These are phyloP conservation scores for Penicillium psychrofluorescens DNA, from an alignment of 495 filamentous ascomycete genomes.

Conservation along the genomic window DNA sequence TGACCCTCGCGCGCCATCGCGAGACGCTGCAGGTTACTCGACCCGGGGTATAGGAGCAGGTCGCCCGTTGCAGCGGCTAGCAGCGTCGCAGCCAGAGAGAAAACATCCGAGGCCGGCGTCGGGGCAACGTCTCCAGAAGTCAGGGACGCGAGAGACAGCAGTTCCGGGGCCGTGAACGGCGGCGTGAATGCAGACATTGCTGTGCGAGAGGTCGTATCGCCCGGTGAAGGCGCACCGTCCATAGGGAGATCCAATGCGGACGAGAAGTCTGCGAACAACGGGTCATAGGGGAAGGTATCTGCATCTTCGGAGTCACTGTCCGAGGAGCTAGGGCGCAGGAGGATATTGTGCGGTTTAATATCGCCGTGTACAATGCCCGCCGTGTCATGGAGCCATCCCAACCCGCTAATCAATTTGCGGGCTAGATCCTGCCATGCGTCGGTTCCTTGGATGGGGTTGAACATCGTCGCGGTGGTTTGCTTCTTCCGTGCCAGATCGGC, in stretches of 20 bases:
- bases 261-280: slow-evolving; percentile 54
- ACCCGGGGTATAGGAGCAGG: slow-evolving; percentile 42
- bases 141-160: slow-evolving; percentile 33
- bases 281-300: slow-evolving; percentile 26
- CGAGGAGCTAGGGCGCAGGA: slow-evolving; percentile 18
- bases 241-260: slow-evolving; percentile 37
- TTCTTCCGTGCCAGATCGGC: slow-evolving; percentile 19
- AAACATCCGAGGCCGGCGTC: slow-evolving; percentile 26
- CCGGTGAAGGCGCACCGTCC: slow-evolving; percentile 4
- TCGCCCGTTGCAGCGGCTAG: slow-evolving; percentile 48
- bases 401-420: slow-evolving; percentile 37
- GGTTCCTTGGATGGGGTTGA: slow-evolving; percentile 41
- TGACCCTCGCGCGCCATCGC: slow-evolving; percentile 43
- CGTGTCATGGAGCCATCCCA: slow-evolving; percentile 43
- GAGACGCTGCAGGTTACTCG: slow-evolving; percentile 33
- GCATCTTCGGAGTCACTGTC: slow-evolving; percentile 4
- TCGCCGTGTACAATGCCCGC: slow-evolving; percentile 40
- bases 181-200: slow-evolving; percentile 45
- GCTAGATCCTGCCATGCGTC: slow-evolving; percentile 39
- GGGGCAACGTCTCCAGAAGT: slow-evolving; percentile 13
- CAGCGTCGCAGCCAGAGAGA: slow-evolving; percentile 50
- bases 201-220: slow-evolving; percentile 9
- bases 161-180: slow-evolving; percentile 52
- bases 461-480: slow-evolving; percentile 39
- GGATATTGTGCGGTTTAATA: slow-evolving; percentile 38